Conservation (phyloP, 352 stramenopile genomes). For the Pythium oligandrum region DNA sequence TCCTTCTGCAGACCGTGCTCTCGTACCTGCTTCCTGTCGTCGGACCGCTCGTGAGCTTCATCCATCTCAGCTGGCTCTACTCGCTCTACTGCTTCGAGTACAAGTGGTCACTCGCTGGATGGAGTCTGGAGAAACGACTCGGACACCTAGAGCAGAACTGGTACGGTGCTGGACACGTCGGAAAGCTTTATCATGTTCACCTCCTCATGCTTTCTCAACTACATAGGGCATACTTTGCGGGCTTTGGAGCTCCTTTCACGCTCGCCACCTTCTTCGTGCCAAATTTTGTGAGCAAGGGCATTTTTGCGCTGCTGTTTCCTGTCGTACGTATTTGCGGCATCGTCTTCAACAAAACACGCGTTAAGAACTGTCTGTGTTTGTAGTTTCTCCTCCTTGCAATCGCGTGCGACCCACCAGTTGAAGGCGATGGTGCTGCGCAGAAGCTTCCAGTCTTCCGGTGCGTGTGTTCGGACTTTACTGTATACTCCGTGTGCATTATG, state of each 20-base stretch:
- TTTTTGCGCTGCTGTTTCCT: conserved; percentile 84
- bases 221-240: conserved; percentile 79
- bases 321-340: conserved; percentile 33
- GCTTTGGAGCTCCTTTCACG: conserved; percentile 84
- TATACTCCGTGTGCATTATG: not conserved
- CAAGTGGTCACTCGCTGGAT: conserved; percentile 86
- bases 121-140: conserved; percentile 78
- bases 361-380: not conserved
- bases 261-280: conserved; percentile 86
- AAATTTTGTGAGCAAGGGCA: conserved; percentile 89
- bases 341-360: not conserved
- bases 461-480: not conserved
- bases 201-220: not conserved
- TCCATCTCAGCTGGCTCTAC: conserved; percentile 85
- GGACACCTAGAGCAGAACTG: conserved; percentile 82
- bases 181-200: not conserved
- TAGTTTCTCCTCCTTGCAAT: conserved; percentile 84
- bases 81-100: conserved; percentile 91
- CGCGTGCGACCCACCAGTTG: conserved; percentile 61
- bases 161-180: conserved; percentile 15
- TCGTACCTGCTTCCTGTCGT: conserved; percentile 78
- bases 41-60: conserved; percentile 72
- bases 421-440: conserved; percentile 30
- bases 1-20: conserved; percentile 80
- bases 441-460: conserved; percentile 81